Conservation (phyloP, 2,329 filamentous ascomycete genomes). For the Acrocalymma vagum region DNA sequence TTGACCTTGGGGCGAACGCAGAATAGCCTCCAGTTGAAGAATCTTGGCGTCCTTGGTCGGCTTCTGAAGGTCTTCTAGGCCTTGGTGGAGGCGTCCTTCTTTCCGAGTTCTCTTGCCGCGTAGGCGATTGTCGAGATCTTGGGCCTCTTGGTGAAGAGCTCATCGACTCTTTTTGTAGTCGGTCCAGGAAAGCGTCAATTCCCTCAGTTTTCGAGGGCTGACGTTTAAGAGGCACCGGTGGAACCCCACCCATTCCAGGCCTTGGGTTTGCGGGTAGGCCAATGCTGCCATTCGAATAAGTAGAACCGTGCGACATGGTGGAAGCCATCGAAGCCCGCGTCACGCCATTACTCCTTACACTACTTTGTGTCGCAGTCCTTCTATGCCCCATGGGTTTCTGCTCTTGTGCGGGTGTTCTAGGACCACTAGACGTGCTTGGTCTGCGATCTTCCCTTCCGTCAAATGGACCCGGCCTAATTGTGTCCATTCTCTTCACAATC, state of each 20-base stretch:
- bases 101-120: conserved; percentile 31
- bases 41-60: conserved; percentile 32
- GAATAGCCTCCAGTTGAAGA: conserved; percentile 25
- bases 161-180: conserved; percentile 44
- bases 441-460: conserved; percentile 52
- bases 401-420: conserved; percentile 25
- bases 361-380: conserved; percentile 46
- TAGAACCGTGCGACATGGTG: conserved; percentile 38
- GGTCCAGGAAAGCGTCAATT: conserved; percentile 48
- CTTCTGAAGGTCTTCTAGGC: conserved; percentile 37
- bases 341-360: conserved; percentile 34
- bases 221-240: conserved; percentile 26
- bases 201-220: conserved; percentile 37
- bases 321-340: conserved; percentile 39
- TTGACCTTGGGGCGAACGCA: conserved; percentile 25
- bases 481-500: conserved; percentile 70
- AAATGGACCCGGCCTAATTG: conserved; percentile 73
- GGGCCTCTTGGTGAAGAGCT: conserved; percentile 19
- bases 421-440: conserved; percentile 46
- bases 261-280: conserved; percentile 35
- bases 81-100: conserved; percentile 26
- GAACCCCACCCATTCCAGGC: conserved; percentile 16
- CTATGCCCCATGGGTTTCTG: conserved; percentile 41
- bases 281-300: conserved; percentile 35
- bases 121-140: conserved; percentile 26